Evolutionary conservation across 257 asterid genomes (phyloP).

Genomic region (Leonotis leonurus): DNA sequence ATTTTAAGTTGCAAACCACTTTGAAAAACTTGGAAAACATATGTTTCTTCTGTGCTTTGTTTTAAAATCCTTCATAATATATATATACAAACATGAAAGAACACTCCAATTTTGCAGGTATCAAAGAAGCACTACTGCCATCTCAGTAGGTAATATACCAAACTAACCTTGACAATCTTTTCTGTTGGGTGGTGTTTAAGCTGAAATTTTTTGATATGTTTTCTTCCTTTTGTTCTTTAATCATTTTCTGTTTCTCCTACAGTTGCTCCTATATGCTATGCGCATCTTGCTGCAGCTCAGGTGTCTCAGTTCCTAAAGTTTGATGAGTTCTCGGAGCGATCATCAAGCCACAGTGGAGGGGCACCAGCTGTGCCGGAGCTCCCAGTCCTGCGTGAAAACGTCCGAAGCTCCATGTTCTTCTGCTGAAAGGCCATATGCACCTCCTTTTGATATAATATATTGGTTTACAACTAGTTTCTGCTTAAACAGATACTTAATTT

Average conservation of each 20-base stretch:
- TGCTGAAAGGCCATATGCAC: slow-evolving; percentile 31
- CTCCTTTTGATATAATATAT: background rate
- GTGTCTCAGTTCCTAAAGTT: slow-evolving; percentile 53
- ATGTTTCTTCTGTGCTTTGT: background rate
- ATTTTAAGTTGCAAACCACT: background rate
- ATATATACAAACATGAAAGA: background rate
- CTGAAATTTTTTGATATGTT: too few species aligned
- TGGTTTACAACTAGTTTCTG: too few species aligned
- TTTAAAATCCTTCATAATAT: background rate
- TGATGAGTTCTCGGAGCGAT: slow-evolving; percentile 43
- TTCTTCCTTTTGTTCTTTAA: too few species aligned
- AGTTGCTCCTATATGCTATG: slow-evolving; percentile 77
- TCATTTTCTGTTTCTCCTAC: too few species aligned
- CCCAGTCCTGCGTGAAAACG: slow-evolving; percentile 28
- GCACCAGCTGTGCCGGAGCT: slow-evolving; percentile 28
- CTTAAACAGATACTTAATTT: background rate
- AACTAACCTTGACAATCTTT: background rate
- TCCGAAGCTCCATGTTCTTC: slow-evolving; percentile 55
- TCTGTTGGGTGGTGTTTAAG: background rate
- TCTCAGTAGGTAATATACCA: slow-evolving; percentile 57
- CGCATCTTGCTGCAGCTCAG: slow-evolving; percentile 69
- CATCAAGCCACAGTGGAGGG: slow-evolving; percentile 47
- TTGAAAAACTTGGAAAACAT: background rate
- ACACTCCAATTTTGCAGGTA: slow-evolving; percentile 40
- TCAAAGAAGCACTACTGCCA: slow-evolving; percentile 79